A percentile compares a stretch with the other conserved stretches of the same genome.
Conservation (phyloP, 768 basidiomycete genomes). For the Boletus vermiculosoides region DNA sequence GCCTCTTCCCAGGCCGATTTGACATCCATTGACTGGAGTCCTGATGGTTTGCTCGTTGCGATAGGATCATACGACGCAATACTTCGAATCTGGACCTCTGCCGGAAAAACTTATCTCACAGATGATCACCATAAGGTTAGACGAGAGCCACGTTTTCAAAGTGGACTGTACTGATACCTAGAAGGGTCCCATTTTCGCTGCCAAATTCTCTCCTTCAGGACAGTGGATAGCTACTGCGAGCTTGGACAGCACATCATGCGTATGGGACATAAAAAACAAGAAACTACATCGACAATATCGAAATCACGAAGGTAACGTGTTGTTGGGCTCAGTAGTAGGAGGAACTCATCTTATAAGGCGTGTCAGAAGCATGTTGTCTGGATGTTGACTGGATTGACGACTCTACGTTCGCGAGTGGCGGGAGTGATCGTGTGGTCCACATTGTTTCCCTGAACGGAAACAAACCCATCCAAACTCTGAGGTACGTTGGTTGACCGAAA, state of each 20-base stretch:
- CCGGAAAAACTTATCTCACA: conserved; percentile 62
- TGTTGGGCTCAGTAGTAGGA: background rate
- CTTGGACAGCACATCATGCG: conserved; percentile 70
- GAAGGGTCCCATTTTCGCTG: conserved; percentile 79
- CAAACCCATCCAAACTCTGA: conserved; percentile 59
- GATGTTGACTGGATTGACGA: conserved; percentile 81
- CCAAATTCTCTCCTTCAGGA: conserved; percentile 72
- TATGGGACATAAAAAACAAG: conserved; percentile 73
- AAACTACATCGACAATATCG: conserved; percentile 60
- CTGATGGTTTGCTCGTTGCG: conserved; percentile 69
- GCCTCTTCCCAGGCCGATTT: conserved; percentile 55
- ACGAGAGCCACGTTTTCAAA: background rate
- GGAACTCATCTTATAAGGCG: conserved; percentile 6
- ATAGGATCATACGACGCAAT: conserved; percentile 76
- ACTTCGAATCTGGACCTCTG: conserved; percentile 62
- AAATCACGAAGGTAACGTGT: conserved; percentile 57
- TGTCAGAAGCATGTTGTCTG: conserved; percentile 64
- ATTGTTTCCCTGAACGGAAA: conserved; percentile 55
- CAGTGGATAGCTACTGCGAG: conserved; percentile 75
- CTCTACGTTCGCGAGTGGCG: conserved; percentile 67
- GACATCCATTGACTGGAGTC: conserved; percentile 76
- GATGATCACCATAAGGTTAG: conserved; percentile 66
- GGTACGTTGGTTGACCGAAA: conserved; percentile 41
- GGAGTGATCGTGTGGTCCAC: conserved; percentile 64
- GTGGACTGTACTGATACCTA: conserved; percentile 21